Evolutionary conservation across 208 protist species (phyloP), one percentile per base, ranked within the genome.

Genomic region (Angomonas ambiguus): DNA sequence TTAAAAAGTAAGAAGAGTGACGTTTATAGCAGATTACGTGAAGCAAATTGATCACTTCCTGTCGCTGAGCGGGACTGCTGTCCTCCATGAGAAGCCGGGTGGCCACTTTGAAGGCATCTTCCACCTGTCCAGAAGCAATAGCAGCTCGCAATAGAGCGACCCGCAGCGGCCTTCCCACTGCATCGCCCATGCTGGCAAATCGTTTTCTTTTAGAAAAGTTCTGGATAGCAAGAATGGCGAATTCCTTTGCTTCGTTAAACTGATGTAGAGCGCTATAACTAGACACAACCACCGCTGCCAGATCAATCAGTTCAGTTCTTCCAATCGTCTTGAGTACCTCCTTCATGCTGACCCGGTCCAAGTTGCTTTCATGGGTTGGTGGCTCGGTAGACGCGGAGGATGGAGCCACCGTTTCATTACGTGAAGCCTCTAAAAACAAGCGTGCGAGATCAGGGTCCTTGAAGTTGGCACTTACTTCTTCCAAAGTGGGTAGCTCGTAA

Each of bases 201-300:
- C 72, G 65, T 22, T 70, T 72, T 62, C 62, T 70, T 32, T 78
- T 67, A 30, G 77, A 51, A 35, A 89, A 83, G 25, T 79, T 76
- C 5, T 60, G 76, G 18, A 96, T 74, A n/a, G 82, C 68, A 53
- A 93, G 59, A 60, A 82, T 85, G 49, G 87, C 90, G 63, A 96
- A 96, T 74, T 96, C 85, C 61, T 93, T 91, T 22, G 91, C 91
- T 69, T 96, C 87, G 4, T 79, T 83, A 71, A 92, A 90, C 75
- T 87, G 74, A n/a, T 85, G 87, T 34, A 96, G 73, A 0, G 76
- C 79, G 51, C 77, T 86, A 74, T 96, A 96, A 72, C 85, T 86
- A 27, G 91, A 82, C 51, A 94, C 83, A 6, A 96, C 74, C 53
- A 74, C 81, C 18, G 84, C 82, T 25, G 87, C 83, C 27, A 96